Base-by-base conservation (phyloP, 2,329 filamentous ascomycete genomes). In the Penicillium sp. region DNA sequence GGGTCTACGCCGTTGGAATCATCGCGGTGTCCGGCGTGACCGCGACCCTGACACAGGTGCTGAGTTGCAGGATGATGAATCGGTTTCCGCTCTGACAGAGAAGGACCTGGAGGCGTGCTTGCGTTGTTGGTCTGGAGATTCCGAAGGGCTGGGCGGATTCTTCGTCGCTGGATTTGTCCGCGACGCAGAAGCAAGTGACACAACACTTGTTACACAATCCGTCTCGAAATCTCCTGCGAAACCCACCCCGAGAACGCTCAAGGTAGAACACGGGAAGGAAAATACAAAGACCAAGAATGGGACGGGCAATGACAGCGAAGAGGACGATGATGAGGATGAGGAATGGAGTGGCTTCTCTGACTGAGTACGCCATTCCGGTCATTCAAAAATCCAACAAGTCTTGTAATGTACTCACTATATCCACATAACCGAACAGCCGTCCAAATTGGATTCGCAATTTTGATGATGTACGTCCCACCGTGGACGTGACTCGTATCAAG, bases 121-220 rank as follows among this genome's bases (percentile, higher is more conserved):
- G 47, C 77, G 91, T 49, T 88, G 88, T 29, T 84, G 86, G 66
- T 87, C 90, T 58, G 86, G 82, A 26, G 89, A 91, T 57, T 84
- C 83, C 8, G 81, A 86, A 53, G 89, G 90, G 0, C 87, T 90
- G 1, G 95, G 96, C 80, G 91, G 93, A 0, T 97, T 98, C 69
- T 98, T 98, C 60, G 87, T 96, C 18, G 89, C 83, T n/a, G 88
- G 79, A 0, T 95, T 98, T 68, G 78, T 88, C 3, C 76, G 87
- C 45, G 80, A 85, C 66, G 48, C 61, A 64, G 54, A 70, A 68
- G 13, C 69, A 66, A 1, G 36, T 32, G 3, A 6, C 5, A 44
- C 39, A 28, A 28, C 11, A 32, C 18, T 4, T n/a, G 36, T 24
- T 32, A 29, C n/a, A 32, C 7, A 5, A 5, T 7, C 29, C 29